These are phyloP conservation scores for Mortierella sp. DNA, from an alignment of 371 early-diverging fungal genomes.

Conservation along the genomic window DNA sequence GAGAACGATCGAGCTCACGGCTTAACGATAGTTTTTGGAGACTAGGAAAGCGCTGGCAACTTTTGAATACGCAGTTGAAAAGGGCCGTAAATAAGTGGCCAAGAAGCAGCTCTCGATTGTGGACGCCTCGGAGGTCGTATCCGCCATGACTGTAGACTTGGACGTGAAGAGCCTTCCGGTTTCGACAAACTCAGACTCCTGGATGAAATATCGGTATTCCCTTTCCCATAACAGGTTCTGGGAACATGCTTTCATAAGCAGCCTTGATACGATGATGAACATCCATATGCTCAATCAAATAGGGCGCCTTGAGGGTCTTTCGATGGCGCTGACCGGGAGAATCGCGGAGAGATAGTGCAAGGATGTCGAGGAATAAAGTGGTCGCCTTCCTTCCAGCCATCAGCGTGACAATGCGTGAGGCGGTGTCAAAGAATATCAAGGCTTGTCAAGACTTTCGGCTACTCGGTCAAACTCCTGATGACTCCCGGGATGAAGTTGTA, in stretches of 20 bases:
- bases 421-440: not conserved
- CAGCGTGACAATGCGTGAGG: not conserved
- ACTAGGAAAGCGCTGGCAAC: not conserved
- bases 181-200: not conserved
- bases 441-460: not conserved
- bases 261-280: not conserved
- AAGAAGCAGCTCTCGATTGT: not conserved
- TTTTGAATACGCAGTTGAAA: not conserved
- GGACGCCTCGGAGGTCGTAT: not conserved
- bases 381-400: slow-evolving; percentile 8
- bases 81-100: not conserved
- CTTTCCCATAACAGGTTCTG: not conserved
- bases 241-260: not conserved
- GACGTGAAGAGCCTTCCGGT: not conserved
- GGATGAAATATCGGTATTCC: not conserved
- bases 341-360: not conserved
- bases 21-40: not conserved
- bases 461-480: not conserved
- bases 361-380: not conserved
- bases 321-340: not conserved
- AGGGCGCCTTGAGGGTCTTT: not conserved
- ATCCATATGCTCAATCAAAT: slow-evolving; percentile 3
- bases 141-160: slow-evolving; percentile 4
- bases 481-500: not conserved
- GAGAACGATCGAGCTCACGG: not conserved